These are phyloP conservation scores for Trichoderma endophyticum DNA, from an alignment of 2,329 filamentous ascomycete species.

Conservation along the genomic window DNA sequence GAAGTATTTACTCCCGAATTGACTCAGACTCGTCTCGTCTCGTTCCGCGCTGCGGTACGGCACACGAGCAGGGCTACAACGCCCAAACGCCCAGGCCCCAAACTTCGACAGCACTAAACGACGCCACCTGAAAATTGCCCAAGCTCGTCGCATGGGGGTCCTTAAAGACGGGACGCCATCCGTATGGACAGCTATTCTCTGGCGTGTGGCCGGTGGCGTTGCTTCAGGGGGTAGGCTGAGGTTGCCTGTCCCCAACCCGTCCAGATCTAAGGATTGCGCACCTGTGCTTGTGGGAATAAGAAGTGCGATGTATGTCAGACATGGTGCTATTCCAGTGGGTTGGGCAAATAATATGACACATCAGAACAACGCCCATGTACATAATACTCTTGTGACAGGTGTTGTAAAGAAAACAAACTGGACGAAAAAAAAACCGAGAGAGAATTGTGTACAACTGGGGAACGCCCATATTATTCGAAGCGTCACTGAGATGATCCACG, in stretches of 20 bases:
- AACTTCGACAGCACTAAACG: conserved; percentile 8
- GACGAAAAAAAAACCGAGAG: not conserved
- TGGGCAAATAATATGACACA: not conserved
- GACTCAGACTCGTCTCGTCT: not conserved
- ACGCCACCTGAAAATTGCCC: not conserved
- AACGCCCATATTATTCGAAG: not conserved
- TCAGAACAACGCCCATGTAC: not conserved
- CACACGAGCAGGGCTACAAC: not conserved
- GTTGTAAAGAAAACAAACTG: not conserved
- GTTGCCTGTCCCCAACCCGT: not conserved
- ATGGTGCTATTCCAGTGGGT: not conserved
- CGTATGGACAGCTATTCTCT: not conserved
- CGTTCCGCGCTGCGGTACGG: not conserved
- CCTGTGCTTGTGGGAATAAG: not conserved
- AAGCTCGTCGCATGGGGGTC: not conserved
- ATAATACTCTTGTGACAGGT: not conserved
- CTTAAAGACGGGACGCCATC: not conserved
- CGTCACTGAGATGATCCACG: not conserved
- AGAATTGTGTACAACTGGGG: not conserved
- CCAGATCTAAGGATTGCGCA: not conserved
- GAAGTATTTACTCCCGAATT: not conserved
- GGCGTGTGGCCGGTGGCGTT: not conserved
- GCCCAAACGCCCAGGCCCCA: not conserved
- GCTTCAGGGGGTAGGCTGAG: not conserved
- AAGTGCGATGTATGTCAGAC: not conserved